These are phyloP conservation scores for Eutrema salsugineum DNA, from an alignment of 441 rosid species.

Conservation along the genomic window DNA sequence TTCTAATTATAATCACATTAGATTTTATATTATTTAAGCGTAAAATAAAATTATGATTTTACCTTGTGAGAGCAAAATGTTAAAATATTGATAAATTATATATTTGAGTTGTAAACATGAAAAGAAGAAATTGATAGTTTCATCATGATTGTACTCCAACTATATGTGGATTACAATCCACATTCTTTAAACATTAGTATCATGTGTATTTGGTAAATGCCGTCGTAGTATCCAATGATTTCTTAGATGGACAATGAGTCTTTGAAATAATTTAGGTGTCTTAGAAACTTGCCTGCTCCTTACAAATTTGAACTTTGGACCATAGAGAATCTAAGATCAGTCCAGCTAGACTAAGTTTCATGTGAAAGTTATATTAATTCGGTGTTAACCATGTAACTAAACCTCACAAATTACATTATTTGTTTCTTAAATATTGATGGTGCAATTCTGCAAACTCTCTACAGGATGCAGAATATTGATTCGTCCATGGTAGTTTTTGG, in stretches of 20 bases:
- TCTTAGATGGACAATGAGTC: constrained; percentile 1
- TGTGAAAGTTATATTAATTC: neutral
- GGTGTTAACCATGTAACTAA: neutral
- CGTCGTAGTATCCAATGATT: constrained; percentile 13
- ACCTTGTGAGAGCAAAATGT: neutral
- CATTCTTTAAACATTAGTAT: neutral
- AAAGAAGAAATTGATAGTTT: neutral
- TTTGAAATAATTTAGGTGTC: too few species aligned
- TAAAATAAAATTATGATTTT: neutral
- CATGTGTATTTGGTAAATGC: neutral
- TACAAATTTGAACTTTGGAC: neutral
- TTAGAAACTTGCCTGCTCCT: neutral
- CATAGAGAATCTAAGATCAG: neutral
- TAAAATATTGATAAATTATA: neutral
- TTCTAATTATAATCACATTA: neutral
- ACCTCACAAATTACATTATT: neutral
- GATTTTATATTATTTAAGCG: neutral
- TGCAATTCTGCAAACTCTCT: neutral
- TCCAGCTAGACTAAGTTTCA: neutral
- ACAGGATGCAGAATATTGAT: neutral
- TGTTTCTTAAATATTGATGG: neutral
- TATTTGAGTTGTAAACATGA: neutral
- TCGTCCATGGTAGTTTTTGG: neutral
- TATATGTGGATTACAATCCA: neutral
- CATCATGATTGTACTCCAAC: neutral